Base-by-base conservation (phyloP, 495 filamentous ascomycete species). In the Neurospora sp. region DNA sequence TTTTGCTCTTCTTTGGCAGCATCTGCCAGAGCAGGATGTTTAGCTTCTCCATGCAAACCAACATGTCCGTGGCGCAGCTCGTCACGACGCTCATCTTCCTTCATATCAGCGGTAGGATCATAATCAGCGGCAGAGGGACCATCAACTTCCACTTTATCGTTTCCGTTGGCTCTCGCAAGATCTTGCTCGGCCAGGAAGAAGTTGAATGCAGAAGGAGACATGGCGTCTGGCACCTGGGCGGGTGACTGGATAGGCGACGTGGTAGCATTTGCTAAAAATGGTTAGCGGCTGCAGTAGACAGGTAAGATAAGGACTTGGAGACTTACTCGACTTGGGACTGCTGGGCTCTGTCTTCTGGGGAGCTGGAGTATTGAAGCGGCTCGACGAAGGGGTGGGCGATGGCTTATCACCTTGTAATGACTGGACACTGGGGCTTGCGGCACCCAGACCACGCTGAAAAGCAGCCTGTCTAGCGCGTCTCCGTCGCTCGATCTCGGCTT, bases 111-210 rank as follows among this genome's bases (percentile, higher is more conserved):
- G 4, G 92, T 97, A 0, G 96, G 96, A 79, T 98, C 94, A 82
- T 99, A 98, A 77, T 98, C 93, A 75, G 96, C 96, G 69, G 96
- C 96, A 44, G 95, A 98, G 53, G 92, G 93, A 17, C 92, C 93
- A 78, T 91, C 91, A 73, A 82, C 83, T 73, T 78, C 82, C 73
- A 82, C 83, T 73, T 84, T 84, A 69, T 81, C 78, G 68, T 81
- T 79, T 69, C 83, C 84, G 80, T 86, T 86, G 38, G 82, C 82
- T 71, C 92, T 91, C 75, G 88, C 87, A 70, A 93, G 85, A 77
- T 92, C 92, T 74, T 90, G 82, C 75, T 88, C 84, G 48, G 53
- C 86, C 82, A 82, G 86, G 81, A 73, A 65, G 53, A 83, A 81
- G 42, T 82, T 80, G 31, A 84, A 79, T 2, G 75, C 75, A 27